A percentile compares a stretch with the other conserved stretches of the same genome.
Conservation (phyloP, 768 basidiomycete species). For the Hygrophorus pudorinus region DNA sequence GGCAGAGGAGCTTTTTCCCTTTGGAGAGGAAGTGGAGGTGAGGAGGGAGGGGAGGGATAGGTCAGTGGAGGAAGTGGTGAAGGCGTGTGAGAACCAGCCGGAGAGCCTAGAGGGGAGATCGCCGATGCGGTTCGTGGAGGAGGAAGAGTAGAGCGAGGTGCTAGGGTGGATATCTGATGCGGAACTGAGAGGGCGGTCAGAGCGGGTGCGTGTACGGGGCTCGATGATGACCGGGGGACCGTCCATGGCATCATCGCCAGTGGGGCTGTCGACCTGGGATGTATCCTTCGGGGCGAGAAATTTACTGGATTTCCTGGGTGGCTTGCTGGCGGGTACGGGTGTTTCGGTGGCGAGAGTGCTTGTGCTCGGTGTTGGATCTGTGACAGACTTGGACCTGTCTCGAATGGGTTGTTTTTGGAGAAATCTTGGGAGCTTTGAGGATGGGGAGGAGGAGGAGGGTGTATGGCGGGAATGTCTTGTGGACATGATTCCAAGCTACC, state of each 20-base stretch:
- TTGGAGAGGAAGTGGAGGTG: conserved; percentile 28
- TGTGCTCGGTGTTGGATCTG: conserved; percentile 28
- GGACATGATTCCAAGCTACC: too few relatives aligned
- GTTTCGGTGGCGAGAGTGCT: conserved; percentile 29
- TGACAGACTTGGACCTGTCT: conserved; percentile 49
- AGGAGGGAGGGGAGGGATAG: conserved; percentile 57
- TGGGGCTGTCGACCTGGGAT: conserved; percentile 12
- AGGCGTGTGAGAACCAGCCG: conserved; percentile 75
- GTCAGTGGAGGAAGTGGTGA: conserved; percentile 63
- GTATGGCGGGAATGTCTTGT: conserved; percentile 14
- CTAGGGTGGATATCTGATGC: conserved; percentile 31
- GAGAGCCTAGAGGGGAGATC: conserved; percentile 70
- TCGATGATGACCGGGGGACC: conserved; percentile 63
- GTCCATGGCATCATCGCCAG: conserved; percentile 16
- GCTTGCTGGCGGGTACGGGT: conserved; percentile 13
- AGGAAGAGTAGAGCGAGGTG: conserved; percentile 31
- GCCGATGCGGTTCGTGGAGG: conserved; percentile 39
- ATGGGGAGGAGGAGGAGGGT: conserved; percentile 26
- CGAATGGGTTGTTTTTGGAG: conserved; percentile 49
- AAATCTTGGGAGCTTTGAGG: conserved; percentile 57
- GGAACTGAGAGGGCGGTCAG: conserved; percentile 44
- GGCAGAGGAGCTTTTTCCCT: conserved; percentile 25
- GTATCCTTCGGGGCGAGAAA: conserved; percentile 30
- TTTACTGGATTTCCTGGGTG: conserved; percentile 21
- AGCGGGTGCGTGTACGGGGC: conserved; percentile 44